phyloP scores from a whole-genome alignment of 2,329 filamentous ascomycete species.

The Phialemoniopsis sp. region DNA sequence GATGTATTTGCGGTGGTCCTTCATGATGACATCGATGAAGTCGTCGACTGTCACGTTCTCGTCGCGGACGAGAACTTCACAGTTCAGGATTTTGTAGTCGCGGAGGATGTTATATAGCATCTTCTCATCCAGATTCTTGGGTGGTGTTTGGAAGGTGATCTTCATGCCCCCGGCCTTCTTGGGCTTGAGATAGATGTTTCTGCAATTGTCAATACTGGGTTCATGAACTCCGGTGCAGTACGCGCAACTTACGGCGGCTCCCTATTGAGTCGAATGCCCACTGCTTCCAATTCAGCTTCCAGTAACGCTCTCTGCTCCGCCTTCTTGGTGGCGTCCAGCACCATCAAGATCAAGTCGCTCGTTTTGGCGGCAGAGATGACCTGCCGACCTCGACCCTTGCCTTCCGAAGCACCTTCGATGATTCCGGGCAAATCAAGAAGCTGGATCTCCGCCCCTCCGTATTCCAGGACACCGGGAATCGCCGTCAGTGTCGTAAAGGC shows the following conservation, averaged over 20 bases:
- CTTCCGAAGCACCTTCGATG: slow-evolving; percentile 93
- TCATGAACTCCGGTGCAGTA: no score
- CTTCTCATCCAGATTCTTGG: slow-evolving; percentile 91
- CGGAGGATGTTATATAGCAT: slow-evolving; percentile 97
- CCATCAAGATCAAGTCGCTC: slow-evolving; percentile 94
- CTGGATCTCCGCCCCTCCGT: slow-evolving; percentile 96
- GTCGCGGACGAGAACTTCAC: slow-evolving; percentile 91
- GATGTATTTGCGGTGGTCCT: slow-evolving; percentile 97
- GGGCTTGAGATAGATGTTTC: slow-evolving; percentile 93
- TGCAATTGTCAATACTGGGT: slow-evolving; percentile 24
- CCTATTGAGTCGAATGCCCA: slow-evolving; percentile 89
- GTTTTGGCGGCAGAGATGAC: slow-evolving; percentile 98
- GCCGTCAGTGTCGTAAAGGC: slow-evolving; percentile 97
- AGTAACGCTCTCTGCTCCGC: slow-evolving; percentile 87
- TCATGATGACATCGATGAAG: slow-evolving; percentile 99
- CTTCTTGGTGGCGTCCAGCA: slow-evolving; percentile 93
- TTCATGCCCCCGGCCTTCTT: slow-evolving; percentile 99
- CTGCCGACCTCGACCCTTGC: slow-evolving; percentile 91
- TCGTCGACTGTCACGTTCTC: slow-evolving; percentile 96
- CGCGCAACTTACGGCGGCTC: slow-evolving; percentile 69
- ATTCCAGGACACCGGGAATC: slow-evolving; percentile 95
- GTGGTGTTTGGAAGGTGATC: slow-evolving; percentile 87
- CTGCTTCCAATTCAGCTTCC: slow-evolving; percentile 89
- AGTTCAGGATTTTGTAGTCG: slow-evolving; percentile 98
- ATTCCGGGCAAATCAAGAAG: slow-evolving; percentile 97